Evolutionary conservation across 257 asterid species (phyloP), one percentile per base, ranked within the genome.

Genomic region (Paraleonurus japonicus): DNA sequence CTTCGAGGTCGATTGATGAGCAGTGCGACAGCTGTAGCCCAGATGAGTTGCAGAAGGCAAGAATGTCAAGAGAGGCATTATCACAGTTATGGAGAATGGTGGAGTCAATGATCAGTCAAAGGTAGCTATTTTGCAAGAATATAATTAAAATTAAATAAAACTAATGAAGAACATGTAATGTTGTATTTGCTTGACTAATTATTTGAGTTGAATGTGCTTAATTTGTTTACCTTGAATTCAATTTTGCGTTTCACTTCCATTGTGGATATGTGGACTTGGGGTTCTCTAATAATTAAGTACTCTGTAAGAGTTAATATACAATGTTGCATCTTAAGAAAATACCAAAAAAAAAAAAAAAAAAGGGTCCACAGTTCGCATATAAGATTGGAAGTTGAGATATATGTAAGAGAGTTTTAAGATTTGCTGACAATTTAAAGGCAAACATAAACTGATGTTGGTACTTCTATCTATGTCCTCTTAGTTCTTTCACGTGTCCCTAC

Each of bases 11-110:
- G 28, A 71, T 75, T 73, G 70, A 50, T 45, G 51, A 27, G 48
- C 86, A 68, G 70, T 79, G 67, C 60, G 81, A 83, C 19, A 76
- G 79, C 39, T 63, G 45, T 65, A 67, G 81, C 51, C 76, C 70
- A 4, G 85, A 85, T 3, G 95, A 87, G 75, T 68, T 73, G 20
- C 90, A 81, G 71, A 80, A 83, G 61, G 80, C 75, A 5, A 79
- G 80, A 69, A 81, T 61, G 66, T 65, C 85, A 55, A 88, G 93
- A 76, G 93, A 88, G 79, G 87, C 87, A 67, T 75, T 89, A 76
- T 33, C 80, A 16, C 84, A 86, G 67, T 84, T 95, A 45, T 71
- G 78, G 77, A 83, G 75, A 64, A 61, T 79, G 78, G 88, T 86
- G 78, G 96, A 92, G 72, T 77, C 95, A 4, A 79, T 70, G 73